Evolutionary conservation across 345 rosid genomes (phyloP).

Genomic region (Linum trigynum): DNA sequence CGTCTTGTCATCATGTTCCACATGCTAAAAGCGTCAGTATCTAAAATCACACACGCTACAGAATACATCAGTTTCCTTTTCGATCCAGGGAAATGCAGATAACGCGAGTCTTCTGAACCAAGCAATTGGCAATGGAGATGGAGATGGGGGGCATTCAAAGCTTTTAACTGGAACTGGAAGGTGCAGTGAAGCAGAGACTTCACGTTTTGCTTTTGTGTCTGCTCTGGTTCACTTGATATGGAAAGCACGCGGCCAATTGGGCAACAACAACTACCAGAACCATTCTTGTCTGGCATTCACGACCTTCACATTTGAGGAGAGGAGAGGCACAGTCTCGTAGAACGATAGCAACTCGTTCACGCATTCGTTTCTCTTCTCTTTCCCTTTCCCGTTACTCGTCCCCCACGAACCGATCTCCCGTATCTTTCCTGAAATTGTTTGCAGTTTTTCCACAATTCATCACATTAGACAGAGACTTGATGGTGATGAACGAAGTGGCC

Average conservation of each 20-base stretch:
- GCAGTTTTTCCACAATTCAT: neutral
- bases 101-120: too few relatives aligned
- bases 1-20: too few relatives aligned
- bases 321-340: constrained; percentile 16
- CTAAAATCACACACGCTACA: too few relatives aligned
- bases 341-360: constrained; percentile 19
- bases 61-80: too few relatives aligned
- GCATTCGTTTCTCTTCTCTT: constrained; percentile 13
- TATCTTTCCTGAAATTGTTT: constrained; percentile 20
- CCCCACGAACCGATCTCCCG: constrained; percentile 22
- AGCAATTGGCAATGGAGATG: too few relatives aligned
- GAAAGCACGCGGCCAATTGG: neutral
- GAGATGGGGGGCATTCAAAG: too few relatives aligned
- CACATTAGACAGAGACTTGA: neutral
- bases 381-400: constrained; percentile 10
- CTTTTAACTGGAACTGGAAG: too few relatives aligned
- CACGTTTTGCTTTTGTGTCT: neutral
- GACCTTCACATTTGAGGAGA: constrained; percentile 18
- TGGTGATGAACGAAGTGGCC: too few relatives aligned
- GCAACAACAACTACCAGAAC: constrained; percentile 14
- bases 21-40: too few relatives aligned
- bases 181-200: neutral
- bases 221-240: too few relatives aligned
- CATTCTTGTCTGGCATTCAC: constrained; percentile 16
- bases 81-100: too few relatives aligned